Evolutionary conservation across 148 eudicot species (phyloP), one percentile per base, ranked within the genome.

Genomic region (Salicornia ramosissima): DNA sequence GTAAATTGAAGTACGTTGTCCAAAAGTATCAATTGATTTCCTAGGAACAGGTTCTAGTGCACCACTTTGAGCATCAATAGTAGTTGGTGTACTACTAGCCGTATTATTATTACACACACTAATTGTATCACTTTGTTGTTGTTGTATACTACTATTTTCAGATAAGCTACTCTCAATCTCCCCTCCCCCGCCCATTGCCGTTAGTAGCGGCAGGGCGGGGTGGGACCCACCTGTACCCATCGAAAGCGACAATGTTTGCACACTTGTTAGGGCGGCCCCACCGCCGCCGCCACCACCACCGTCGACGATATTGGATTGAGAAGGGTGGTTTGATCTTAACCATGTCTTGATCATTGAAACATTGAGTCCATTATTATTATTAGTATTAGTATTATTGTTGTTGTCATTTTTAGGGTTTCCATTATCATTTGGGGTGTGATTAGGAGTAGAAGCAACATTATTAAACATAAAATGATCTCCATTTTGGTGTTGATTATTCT

Each of bases 1-100:
- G 80, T 92, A 92, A 47, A 90, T 90, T 4, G 98, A 92, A 53
- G 98, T 92, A 49, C 98, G 85, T 78, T 92, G 98, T 45, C 98
- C 96, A 77, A 90, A 92, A 0, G 96, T 90, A 58, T 92, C 98
- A 43, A 84, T 81, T 75, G 91, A 83, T 72, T 92, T 92, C 65
- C 87, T 77, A 28, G 89, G 90, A 26, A 80, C 88, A 0, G 83
- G 64, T 66, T 84, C 93, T 15, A 77, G 58, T 50, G 84, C 90
- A 82, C 84, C 80, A 50, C 74, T 79, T 70, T 76, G 78, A 58
- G 51, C 73, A 62, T 81, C 84, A 39, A 24, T 68, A 42, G 10
- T 40, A 40, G 8, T 33, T 26, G 45, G 40, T 4, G 33, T 54
- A 45, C 26, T 67, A 53, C 24, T 58, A 19, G 24, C 56, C 8